Evolutionary conservation across 1,139 yeast species (phyloP).

Genomic region (Wickerhamiella pararugosa): DNA sequence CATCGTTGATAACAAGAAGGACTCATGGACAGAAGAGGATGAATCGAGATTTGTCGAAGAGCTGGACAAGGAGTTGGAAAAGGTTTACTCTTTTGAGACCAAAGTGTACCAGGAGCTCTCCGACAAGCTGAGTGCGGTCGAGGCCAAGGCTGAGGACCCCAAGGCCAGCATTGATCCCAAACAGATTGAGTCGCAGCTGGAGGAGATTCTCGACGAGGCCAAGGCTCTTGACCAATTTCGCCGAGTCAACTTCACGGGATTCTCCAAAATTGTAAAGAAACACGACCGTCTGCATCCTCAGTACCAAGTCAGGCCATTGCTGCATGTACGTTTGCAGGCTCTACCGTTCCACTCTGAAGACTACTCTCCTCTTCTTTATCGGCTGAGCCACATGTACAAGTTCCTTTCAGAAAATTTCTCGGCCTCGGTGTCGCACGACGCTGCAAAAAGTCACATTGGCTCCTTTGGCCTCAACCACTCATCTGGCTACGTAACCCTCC

Average conservation of each 20-base stretch:
- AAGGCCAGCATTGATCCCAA: slow-evolving; percentile 33
- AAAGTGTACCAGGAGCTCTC: slow-evolving; percentile 56
- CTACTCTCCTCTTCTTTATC: slow-evolving; percentile 77
- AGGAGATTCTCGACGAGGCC: slow-evolving; percentile 56
- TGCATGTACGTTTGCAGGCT: slow-evolving; percentile 73
- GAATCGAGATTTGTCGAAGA: slow-evolving; percentile 69
- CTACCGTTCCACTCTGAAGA: slow-evolving; percentile 92
- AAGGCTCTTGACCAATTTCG: slow-evolving; percentile 83
- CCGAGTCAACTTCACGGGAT: slow-evolving; percentile 85
- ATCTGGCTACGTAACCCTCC: slow-evolving; percentile 58
- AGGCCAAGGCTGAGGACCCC: slow-evolving; percentile 29
- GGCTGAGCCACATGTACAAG: slow-evolving; percentile 67
- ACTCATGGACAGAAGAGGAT: slow-evolving; percentile 58
- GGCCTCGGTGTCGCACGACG: slow-evolving; percentile 8
- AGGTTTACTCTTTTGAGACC: slow-evolving; percentile 79
- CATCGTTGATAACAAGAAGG: slow-evolving; percentile 23
- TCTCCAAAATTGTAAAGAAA: slow-evolving; percentile 84
- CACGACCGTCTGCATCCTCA: slow-evolving; percentile 82
- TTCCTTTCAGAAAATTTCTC: slow-evolving; percentile 54
- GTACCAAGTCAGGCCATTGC: slow-evolving; percentile 74
- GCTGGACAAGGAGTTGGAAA: slow-evolving; percentile 77
- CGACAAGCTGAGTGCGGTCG: slow-evolving; percentile 48
- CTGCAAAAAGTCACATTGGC: slow-evolving; percentile 22
- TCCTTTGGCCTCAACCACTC: slow-evolving; percentile 29
- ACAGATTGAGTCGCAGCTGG: slow-evolving; percentile 49